phyloP scores from a whole-genome alignment of 2,329 filamentous ascomycete genomes.

The Penicillium sp. region DNA sequence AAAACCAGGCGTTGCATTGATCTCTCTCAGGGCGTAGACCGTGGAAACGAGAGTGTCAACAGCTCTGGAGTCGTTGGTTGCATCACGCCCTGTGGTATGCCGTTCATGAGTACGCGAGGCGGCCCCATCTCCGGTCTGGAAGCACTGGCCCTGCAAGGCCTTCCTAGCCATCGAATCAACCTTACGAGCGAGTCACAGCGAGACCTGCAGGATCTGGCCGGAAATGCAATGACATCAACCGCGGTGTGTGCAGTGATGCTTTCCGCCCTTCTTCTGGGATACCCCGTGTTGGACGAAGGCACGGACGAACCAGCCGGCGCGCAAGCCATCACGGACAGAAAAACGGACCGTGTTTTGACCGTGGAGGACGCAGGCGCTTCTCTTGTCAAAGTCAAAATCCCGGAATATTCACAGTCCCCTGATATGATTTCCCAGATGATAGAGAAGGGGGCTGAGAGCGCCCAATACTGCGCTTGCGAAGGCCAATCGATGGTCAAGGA shows the following conservation, averaged over 20 bases:
- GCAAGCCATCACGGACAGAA: background rate
- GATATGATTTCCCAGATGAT: conserved; percentile 17
- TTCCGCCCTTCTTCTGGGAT: conserved; percentile 48
- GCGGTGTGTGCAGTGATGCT: conserved; percentile 62
- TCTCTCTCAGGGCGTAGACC: conserved; percentile 67
- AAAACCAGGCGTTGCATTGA: conserved; percentile 46
- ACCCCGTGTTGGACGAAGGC: conserved; percentile 24
- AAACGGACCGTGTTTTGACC: conserved; percentile 4
- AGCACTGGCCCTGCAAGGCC: conserved; percentile 59
- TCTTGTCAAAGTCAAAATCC: conserved; percentile 13
- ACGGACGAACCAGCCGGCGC: background rate
- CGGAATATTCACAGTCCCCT: conserved; percentile 1
- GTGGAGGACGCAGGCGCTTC: conserved; percentile 7
- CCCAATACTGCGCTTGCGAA: conserved; percentile 55
- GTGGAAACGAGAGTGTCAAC: conserved; percentile 42
- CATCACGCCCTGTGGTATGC: conserved; percentile 60
- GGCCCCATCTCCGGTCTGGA: conserved; percentile 59
- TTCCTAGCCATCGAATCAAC: conserved; percentile 57
- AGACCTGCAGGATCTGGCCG: conserved; percentile 64
- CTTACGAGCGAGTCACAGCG: conserved; percentile 58
- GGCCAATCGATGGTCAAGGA: conserved; percentile 36
- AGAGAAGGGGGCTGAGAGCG: conserved; percentile 27
- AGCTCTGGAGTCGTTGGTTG: conserved; percentile 58
- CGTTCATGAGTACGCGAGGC: conserved; percentile 56
- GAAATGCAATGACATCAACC: conserved; percentile 73